Conservation (phyloP, 2,329 filamentous ascomycete genomes). For the Parasarocladium wereldwijsianum region DNA sequence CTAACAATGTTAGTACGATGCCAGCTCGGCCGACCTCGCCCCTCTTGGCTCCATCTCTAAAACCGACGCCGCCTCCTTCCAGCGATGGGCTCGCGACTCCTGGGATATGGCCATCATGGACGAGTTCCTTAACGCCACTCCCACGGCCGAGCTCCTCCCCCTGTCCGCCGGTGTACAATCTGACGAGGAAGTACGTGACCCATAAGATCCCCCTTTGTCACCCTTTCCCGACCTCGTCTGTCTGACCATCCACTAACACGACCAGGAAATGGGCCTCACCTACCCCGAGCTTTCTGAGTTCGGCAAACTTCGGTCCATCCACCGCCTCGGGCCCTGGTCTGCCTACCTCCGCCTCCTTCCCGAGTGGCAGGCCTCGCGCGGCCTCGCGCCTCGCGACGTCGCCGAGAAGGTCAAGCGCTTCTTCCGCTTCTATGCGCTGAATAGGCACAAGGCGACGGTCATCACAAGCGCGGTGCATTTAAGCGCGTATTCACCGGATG, state of each 20-base stretch:
- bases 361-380: conserved; percentile 19
- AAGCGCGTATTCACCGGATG: conserved; percentile 3
- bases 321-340: conserved; percentile 25
- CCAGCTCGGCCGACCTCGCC: conserved; percentile 37
- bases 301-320: conserved; percentile 21
- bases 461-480: conserved; percentile 29
- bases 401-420: conserved; percentile 27
- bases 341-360: conserved; percentile 22
- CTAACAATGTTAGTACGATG: conserved; percentile 22
- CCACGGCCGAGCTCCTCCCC: conserved; percentile 36
- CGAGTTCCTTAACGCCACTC: conserved; percentile 45
- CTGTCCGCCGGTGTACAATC: conserved; percentile 18
- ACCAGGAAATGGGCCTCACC: conserved; percentile 26
- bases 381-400: conserved; percentile 20
- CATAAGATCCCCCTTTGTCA: neutral
- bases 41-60: conserved; percentile 33
- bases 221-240: conserved; percentile 6
- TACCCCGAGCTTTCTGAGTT: conserved; percentile 25
- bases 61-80: conserved; percentile 47
- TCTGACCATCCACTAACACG: conserved; percentile 25
- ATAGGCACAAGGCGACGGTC: conserved; percentile 50
- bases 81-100: conserved; percentile 36
- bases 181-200: conserved; percentile 3
- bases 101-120: conserved; percentile 49
- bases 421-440: conserved; percentile 39